These are phyloP conservation scores for Yueomyces sp. DNA, from an alignment of 1,139 yeast genomes.

Conservation along the genomic window DNA sequence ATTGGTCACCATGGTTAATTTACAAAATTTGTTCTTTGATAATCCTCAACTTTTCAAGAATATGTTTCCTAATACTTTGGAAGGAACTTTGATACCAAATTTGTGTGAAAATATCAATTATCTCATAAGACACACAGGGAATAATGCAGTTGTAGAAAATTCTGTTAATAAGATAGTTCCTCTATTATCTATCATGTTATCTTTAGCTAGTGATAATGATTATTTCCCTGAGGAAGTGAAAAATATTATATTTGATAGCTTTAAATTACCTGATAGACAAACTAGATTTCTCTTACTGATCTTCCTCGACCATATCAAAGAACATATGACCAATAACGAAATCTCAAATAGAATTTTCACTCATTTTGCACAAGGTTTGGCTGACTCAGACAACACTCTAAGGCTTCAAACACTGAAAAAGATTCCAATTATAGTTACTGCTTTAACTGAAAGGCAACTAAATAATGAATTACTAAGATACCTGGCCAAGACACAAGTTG, in stretches of 20 bases:
- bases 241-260: constrained; percentile 55
- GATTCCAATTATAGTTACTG: constrained; percentile 49
- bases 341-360: constrained; percentile 62
- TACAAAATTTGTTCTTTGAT: constrained; percentile 15
- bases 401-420: constrained; percentile 74
- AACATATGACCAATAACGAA: constrained; percentile 42
- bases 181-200: constrained; percentile 15
- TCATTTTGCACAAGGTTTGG: constrained; percentile 61
- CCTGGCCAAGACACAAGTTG: constrained; percentile 81
- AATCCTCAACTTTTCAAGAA: constrained; percentile 8
- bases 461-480: constrained; percentile 75
- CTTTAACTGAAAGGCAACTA: constrained; percentile 65
- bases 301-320: constrained; percentile 44
- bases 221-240: constrained; percentile 36
- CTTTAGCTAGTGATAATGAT: constrained; percentile 9
- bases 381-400: constrained; percentile 70
- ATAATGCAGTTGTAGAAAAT: constrained; percentile 6
- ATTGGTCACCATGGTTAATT: constrained; percentile 12
- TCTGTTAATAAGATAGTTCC: constrained; percentile 19
- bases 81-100: constrained; percentile 57
- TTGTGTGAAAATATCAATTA: constrained; percentile 31
- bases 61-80: constrained; percentile 44
- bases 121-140: constrained; percentile 11
- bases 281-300: constrained; percentile 59
- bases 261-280: constrained; percentile 60